These are phyloP conservation scores for Coemansia umbellata DNA, from an alignment of 192 early-diverging fungal species.

Conservation along the genomic window DNA sequence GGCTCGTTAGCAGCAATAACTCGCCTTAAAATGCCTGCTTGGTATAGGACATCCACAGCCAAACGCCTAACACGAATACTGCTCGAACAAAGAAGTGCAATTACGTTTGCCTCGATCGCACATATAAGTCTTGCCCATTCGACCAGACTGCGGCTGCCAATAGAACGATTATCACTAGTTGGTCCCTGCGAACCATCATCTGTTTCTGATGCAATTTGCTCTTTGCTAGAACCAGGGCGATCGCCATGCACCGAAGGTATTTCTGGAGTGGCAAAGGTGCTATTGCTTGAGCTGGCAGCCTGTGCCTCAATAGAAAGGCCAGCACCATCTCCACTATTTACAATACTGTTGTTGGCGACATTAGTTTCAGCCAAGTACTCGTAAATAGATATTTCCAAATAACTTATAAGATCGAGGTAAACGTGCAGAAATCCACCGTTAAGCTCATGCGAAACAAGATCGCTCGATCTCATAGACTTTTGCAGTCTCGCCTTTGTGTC, in stretches of 20 bases:
- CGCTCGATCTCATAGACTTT: constrained; percentile 7
- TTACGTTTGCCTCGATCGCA: constrained; percentile 38
- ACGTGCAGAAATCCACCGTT: constrained; percentile 61
- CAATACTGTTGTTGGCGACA: background rate
- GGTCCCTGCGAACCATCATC: background rate
- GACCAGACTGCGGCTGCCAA: constrained; percentile 18
- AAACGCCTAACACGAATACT: constrained; percentile 27
- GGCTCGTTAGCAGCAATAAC: constrained; percentile 28
- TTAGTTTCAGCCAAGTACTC: constrained; percentile 17
- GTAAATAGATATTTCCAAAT: constrained; percentile 35
- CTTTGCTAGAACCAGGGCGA: no score
- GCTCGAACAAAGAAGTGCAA: constrained; percentile 44
- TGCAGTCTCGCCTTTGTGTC: constrained; percentile 31
- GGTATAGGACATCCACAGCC: constrained; percentile 40
- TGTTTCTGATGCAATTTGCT: background rate
- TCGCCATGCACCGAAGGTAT: no score
- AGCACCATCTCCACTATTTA: no score
- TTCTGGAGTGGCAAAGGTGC: no score
- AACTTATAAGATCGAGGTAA: constrained; percentile 61
- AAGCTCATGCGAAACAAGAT: constrained; percentile 11
- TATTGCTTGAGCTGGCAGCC: no score
- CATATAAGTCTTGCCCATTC: constrained; percentile 34
- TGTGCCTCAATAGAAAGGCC: no score
- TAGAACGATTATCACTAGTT: constrained; percentile 10
- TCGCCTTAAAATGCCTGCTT: constrained; percentile 25